These are phyloP conservation scores for Coemansia sp. DNA, from an alignment of 371 early-diverging fungal genomes.

Conservation along the genomic window DNA sequence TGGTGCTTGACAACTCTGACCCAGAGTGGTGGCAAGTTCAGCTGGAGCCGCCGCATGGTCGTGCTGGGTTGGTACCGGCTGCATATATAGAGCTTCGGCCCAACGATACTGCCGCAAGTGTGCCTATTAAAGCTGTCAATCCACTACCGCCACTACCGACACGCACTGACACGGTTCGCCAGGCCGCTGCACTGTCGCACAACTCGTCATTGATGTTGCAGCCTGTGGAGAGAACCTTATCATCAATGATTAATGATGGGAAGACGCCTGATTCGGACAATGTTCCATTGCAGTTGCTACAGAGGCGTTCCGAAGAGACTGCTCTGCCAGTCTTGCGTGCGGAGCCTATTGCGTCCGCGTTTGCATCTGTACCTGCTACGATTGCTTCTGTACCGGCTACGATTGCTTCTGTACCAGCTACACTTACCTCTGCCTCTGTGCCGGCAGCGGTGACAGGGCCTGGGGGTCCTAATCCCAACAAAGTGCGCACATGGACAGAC, in stretches of 20 bases:
- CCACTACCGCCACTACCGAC: slow-evolving; percentile 14
- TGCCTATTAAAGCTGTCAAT: neutral
- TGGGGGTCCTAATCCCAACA: slow-evolving; percentile 56
- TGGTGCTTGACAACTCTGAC: slow-evolving; percentile 72
- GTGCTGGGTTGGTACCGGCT: slow-evolving; percentile 70
- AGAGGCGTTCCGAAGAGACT: slow-evolving; percentile 24
- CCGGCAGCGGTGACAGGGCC: slow-evolving; percentile 53
- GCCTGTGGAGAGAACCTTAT: neutral
- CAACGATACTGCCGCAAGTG: neutral
- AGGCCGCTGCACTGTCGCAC: slow-evolving; percentile 15
- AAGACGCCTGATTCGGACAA: slow-evolving; percentile 44
- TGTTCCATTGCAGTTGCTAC: slow-evolving; percentile 48
- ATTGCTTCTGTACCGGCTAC: neutral
- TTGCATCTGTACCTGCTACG: neutral
- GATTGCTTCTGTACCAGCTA: neutral
- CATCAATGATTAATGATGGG: neutral
- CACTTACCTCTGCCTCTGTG: neutral
- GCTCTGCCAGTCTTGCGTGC: neutral
- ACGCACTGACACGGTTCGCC: slow-evolving; percentile 34
- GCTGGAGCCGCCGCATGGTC: slow-evolving; percentile 51
- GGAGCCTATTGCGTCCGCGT: neutral
- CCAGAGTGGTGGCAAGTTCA: slow-evolving; percentile 79
- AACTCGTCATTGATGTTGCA: neutral
- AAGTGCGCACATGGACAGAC: slow-evolving; percentile 89
- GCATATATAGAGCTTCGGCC: slow-evolving; percentile 59